These are phyloP conservation scores for Xylariomycetidae sp. DNA, from an alignment of 2,329 filamentous ascomycete species.

Conservation along the genomic window DNA sequence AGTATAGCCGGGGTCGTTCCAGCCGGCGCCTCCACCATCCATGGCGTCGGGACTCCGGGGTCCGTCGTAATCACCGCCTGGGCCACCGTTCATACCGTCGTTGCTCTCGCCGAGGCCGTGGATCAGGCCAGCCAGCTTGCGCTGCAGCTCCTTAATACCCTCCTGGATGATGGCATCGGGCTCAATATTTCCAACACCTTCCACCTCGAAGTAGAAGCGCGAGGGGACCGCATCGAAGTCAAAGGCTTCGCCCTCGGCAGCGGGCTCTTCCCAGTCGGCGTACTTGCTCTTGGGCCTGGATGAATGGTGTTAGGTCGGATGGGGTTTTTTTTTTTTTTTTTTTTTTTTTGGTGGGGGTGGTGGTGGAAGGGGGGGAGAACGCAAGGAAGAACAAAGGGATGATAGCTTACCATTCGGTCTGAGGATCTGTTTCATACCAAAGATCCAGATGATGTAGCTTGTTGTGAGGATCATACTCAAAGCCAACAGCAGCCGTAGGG, in stretches of 20 bases:
- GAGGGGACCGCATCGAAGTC: conserved; percentile 83
- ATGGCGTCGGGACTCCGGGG: conserved; percentile 62
- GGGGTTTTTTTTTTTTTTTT: too few relatives aligned
- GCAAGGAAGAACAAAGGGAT: conserved; percentile 1
- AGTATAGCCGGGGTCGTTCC: conserved; percentile 62
- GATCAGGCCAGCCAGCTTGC: conserved; percentile 81
- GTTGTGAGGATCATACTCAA: conserved; percentile 98
- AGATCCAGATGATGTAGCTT: conserved; percentile 87
- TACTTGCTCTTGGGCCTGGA: conserved; percentile 76
- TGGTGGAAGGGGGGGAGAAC: too few relatives aligned
- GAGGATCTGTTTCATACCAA: conserved; percentile 87
- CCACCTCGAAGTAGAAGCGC: conserved; percentile 91
- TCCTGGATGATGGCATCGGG: conserved; percentile 86
- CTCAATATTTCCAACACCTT: conserved; percentile 80
- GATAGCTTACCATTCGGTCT: conserved; percentile 72
- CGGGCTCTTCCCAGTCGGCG: conserved; percentile 72
- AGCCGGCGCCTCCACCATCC: conserved; percentile 51
- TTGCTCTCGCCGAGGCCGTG: conserved; percentile 50
- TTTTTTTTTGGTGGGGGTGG: too few relatives aligned
- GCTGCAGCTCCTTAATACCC: conserved; percentile 82
- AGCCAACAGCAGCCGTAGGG: conserved; percentile 85
- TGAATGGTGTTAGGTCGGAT: conserved; percentile 21
- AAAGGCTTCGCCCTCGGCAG: conserved; percentile 79
- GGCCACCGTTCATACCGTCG: conserved; percentile 55
- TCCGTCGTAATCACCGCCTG: conserved; percentile 58